Evolutionary conservation across 805 yeast species (phyloP).

Genomic region (Candida verbasci): DNA sequence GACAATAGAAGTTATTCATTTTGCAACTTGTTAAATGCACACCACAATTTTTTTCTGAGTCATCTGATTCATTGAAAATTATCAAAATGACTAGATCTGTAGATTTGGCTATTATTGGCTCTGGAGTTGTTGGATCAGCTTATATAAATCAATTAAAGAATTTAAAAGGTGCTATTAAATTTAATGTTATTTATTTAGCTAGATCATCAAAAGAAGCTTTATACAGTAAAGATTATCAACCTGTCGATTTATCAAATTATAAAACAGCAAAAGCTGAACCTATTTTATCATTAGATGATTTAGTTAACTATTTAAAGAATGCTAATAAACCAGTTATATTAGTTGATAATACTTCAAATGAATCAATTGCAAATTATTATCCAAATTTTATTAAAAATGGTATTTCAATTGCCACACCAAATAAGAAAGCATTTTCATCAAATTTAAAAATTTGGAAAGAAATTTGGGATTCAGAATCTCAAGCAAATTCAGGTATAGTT

Average conservation of each 20-base stretch:
- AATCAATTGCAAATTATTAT: constrained; percentile 69
- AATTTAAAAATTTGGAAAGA: constrained; percentile 71
- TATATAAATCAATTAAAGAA: constrained; percentile 75
- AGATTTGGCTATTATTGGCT: constrained; percentile 50
- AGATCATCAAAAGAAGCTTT: constrained; percentile 65
- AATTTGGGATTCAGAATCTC: constrained; percentile 54
- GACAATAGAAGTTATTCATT: too few relatives aligned
- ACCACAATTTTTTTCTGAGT: neutral
- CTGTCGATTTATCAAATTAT: constrained; percentile 65
- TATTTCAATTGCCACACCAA: constrained; percentile 94
- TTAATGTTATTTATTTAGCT: constrained; percentile 78
- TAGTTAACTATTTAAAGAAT: constrained; percentile 58
- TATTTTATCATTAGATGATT: constrained; percentile 51
- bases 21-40: neutral
- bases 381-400: constrained; percentile 71
- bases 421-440: constrained; percentile 93
- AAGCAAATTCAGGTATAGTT: constrained; percentile 62
- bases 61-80: neutral
- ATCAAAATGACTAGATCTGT: constrained; percentile 30
- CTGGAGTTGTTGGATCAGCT: constrained; percentile 95
- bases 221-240: constrained; percentile 62
- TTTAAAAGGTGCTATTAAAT: constrained; percentile 56
- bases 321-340: constrained; percentile 75
- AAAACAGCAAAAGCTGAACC: constrained; percentile 43
- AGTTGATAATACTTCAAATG: constrained; percentile 92